Base-by-base conservation (phyloP, 805 yeast genomes). In the Wickerhamomyces bisporus region DNA sequence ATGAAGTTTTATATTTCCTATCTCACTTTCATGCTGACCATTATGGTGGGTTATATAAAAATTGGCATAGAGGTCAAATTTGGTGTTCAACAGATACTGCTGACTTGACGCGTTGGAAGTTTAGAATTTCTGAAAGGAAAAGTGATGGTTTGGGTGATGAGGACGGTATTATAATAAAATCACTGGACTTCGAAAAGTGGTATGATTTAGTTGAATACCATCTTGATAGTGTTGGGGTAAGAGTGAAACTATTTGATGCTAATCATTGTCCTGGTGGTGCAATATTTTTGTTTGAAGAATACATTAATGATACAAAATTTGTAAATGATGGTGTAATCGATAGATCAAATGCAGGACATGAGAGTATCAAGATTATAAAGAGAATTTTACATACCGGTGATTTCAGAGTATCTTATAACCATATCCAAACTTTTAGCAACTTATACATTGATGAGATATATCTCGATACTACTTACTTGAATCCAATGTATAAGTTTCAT, bases 261-360 rank as follows among this genome's bases (percentile, higher is more conserved):
- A 91, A 93, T 50, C 98, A 93, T 61, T 93, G 98, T 60, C 98
- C 98, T 1, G 98, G 98, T 2, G 86, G 97, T 3, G 86, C 77
- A 0, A 73, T 93, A 0, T 84, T 89, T 42, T 60, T 88, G 11
- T 83, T 86, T 50, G 81, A 80, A 49, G 63, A 63, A 37, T 39
- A n/a, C 18, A 29, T 36, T 2, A 60, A 71, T 4, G 57, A 63
- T 0, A n/a, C n/a, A n/a, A n/a, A n/a, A n/a, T n/a, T n/a, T n/a
- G n/a, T n/a, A n/a, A n/a, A n/a, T n/a, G n/a, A n/a, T n/a, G n/a
- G n/a, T n/a, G n/a, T n/a, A n/a, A n/a, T n/a, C n/a, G n/a, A n/a
- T n/a, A n/a, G n/a, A n/a, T n/a, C n/a, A n/a, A 32, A 58, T 0
- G 37, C 44, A 1, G 39, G 42, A 30, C 17, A 30, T 19, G 17